Evolutionary conservation across 257 asterid species (phyloP), one percentile per base, ranked within the genome.

Genomic region (Gentiana macrophylla): DNA sequence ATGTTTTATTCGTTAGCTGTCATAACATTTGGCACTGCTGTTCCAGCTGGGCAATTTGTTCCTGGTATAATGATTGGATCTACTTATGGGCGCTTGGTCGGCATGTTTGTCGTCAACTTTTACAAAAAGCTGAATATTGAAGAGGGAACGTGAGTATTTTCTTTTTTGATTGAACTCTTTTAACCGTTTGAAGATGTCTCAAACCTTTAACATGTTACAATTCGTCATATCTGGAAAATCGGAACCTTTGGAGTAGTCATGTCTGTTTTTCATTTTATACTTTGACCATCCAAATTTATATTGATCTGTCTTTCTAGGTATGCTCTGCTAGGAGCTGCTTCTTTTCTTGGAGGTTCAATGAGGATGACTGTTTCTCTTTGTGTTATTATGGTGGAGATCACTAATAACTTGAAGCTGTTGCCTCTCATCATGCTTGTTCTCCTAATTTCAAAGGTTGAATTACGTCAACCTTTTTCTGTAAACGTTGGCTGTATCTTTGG

Each of bases 321-420:
- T 92, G 99, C 99, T 60, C 84, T 92, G 64, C 62, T 92, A 51
- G 97, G 99, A 35, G 97, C 97, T 66, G 99, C 97, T 60, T 88
- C 99, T 62, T 85, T 92, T 73, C 94, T 92, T 58, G 99, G 97
- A 67, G 99, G 99, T 56, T 92, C 97, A n/a, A 92, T 88, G 99
- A 78, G 99, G 71, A 88, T 92, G 97, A 92, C 99, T 5, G 95
- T 92, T 13, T 92, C 97, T 61, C 94, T 92, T 47, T 92, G 99
- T 77, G 99, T 92, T 56, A 92, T 92, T 60, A 85, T 92, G 95
- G 95, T 92, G 37, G 99, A 92, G 75, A 85, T 92, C 65, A 78
- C 99, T 4, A 92, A 88, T 70, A 92, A 92, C 79, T 76, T 92
- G 80, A 85, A 83, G 79, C 80, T 85, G 54, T 77, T 92, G 57